Evolutionary conservation across 2,329 filamentous ascomycete species (phyloP), one percentile per base, ranked within the genome.

Genomic region (Gnomoniopsis sp.): DNA sequence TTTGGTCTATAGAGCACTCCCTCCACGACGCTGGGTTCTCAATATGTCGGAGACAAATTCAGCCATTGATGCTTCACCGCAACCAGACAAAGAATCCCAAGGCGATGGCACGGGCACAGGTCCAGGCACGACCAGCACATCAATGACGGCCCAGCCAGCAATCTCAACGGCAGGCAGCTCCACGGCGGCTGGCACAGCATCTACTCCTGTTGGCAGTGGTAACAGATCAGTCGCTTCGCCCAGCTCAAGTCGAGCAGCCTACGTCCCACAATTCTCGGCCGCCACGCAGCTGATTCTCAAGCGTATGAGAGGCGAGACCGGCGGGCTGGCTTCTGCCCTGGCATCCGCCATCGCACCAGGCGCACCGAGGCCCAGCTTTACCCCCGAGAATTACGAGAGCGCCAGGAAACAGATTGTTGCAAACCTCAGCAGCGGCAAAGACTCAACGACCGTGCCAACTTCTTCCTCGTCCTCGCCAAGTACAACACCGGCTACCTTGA

Each of bases 181-280:
- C 22, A 6, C 60, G 30, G 21, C 38, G 33, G 44, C 50, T 57
- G 48, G 19, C 8, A 15, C 49, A 23, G 36, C 44, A 43, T 47
- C 53, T 1, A 38, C 44, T 10, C 26, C 21, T 11, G 36, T 26
- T 46, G 23, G 33, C 38, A 49, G 57, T 51, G 57, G 11, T n/a
- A 44, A 53, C 49, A 62, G 15, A 22, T 43, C 34, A 15, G 89
- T 89, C 66, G 89, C 87, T 68, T 92, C 91, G 69, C 87, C 87
- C 67, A 85, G 82, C 64, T 89, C 81, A 62, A 93, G 74, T 65
- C 89, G 84, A 67, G 92, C 65, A 8, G 55, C 55, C n/a, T 62
- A 62, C 10, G 54, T 57, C 1, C 61, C 58, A 1, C 61, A 62
- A 21, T 62, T 62, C 26, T 60, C 61, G 26, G 54, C 58, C 23